Percentiles rank a stretch among this genome's conserved stretches.
phyloP scores from a whole-genome alignment of 2,329 filamentous ascomycete genomes.

The Cytospora schulzeri region DNA sequence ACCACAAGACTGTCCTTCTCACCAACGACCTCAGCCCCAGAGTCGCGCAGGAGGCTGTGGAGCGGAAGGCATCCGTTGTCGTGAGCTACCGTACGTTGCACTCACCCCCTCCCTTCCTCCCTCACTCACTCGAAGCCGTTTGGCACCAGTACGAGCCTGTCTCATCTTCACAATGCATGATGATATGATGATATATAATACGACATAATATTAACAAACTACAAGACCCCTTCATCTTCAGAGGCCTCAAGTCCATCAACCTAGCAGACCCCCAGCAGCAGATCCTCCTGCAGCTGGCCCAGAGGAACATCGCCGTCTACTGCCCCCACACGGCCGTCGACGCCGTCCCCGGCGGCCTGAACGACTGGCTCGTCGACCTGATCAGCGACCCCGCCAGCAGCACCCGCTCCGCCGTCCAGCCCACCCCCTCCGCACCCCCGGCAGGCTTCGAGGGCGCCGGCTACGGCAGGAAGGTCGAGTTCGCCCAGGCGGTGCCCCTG shows the following conservation, averaged over 20 bases:
- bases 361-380: conserved; percentile 91
- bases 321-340: conserved; percentile 95
- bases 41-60: conserved; percentile 88
- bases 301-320: conserved; percentile 91
- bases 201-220: background rate
- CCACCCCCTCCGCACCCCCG: conserved; percentile 45
- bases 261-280: conserved; percentile 83
- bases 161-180: no score
- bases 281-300: conserved; percentile 78
- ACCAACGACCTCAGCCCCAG: conserved; percentile 89
- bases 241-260: conserved; percentile 85
- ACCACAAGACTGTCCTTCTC: conserved; percentile 49
- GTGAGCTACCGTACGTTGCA: conserved; percentile 77
- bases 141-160: background rate
- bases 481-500: conserved; percentile 44
- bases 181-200: background rate
- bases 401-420: conserved; percentile 50
- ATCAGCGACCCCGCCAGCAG: conserved; percentile 59
- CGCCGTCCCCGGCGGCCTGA: conserved; percentile 80
- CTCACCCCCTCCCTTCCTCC: conserved; percentile 18
- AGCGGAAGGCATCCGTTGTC: conserved; percentile 73
- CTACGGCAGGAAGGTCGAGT: conserved; percentile 54
- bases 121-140: background rate
- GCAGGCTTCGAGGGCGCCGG: conserved; percentile 50
- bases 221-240: conserved; percentile 93